Base-by-base conservation (phyloP, 2,329 filamentous ascomycete genomes). In the Arthroderma uncinatum region DNA sequence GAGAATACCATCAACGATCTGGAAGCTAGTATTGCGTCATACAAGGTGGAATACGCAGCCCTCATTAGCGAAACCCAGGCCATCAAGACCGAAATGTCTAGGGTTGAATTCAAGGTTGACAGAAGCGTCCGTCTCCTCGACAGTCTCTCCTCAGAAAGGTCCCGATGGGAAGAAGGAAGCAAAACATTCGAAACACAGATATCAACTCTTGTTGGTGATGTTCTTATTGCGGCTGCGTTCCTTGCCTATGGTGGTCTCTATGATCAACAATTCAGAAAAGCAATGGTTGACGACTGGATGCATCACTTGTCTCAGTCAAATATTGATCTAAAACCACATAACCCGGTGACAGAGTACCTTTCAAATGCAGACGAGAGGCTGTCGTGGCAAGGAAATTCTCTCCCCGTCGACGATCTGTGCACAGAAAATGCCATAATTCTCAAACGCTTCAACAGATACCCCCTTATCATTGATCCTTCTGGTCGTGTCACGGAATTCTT, bases 181-280 rank as follows among this genome's bases (percentile, higher is more conserved):
- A 95, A 87, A 74, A 96, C 92, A 0, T 98, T 98, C 70, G 92
- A 97, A 72, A 95, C 91, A 1, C 93, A 98, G 70, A 97, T 98
- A 69, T 87, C 88, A 71, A 98, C 93, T 1, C 83, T 98, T 55
- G 89, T 98, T 37, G 93, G 93, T 60, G 93, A 98, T 68, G 92
- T 96, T 53, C 80, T 98, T 60, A 86, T 96, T 54, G 93, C 93
- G n/a, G 89, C 94, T 4, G 94, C 92, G 7, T 97, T 97, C 80
- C 79, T 98, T 61, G 93, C 94, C 12, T 98, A 98, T 73, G 89
- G 88, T 67, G 93, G 93, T 73, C 84, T 97, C 54, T 98, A 95
- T 69, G 93, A 98, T 69, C 94, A 98, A 69, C 93, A 93, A 60
- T 97, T 96, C 82, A 85, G 93, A 68, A 96, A 96, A 75, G 85